Evolutionary conservation across 257 asterid species (phyloP), one percentile per base, ranked within the genome.

Genomic region (Mentha longifolia): DNA sequence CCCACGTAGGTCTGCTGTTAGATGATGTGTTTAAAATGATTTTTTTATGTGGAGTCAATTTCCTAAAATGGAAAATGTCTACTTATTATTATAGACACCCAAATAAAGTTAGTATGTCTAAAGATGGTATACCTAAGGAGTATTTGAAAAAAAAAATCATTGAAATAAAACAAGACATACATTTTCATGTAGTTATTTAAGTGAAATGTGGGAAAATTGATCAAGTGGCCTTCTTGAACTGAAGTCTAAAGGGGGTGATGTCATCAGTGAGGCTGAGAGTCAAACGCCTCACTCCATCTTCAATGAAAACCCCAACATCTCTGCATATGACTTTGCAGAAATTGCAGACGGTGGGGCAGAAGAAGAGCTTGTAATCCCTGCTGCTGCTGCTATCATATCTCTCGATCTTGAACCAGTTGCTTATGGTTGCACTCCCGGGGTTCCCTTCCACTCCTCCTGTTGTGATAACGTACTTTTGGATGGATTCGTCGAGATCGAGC

Each of bases 391-490:
- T 9, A 19, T 41, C 39, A 22, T 6, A 20, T 37, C 12, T 58
- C 12, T 83, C 85, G 28, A 87, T 87, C 68, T 42, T 63, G 68
- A 63, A 63, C 68, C 68, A 63, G 14, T 63, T 63, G 68, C 68
- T 63, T 3, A 79, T 39, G 0, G 90, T 87, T 7, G 46, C 68
- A 1, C 8, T 46, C 0, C 90, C 87, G 3, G 92, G 90, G 13
- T 83, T 85, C 39, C 92, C 92, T 62, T 73, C 74, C 0, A 55
- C 79, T 54, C 90, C 92, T 33, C 86, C 86, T 0, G 82, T 72
- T 0, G 79, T 72, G 1, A 87, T 17, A 1, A 79, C 74, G 25
- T 81, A 80, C 9, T 73, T 60, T 6, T 78, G 73, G 0, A 58
- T 22, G 1, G 76, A 50, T 37, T 71, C 87, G 8, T 82, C 87